Evolutionary conservation across 257 asterid species (phyloP).

Genomic region (Przewalskia tangutica): DNA sequence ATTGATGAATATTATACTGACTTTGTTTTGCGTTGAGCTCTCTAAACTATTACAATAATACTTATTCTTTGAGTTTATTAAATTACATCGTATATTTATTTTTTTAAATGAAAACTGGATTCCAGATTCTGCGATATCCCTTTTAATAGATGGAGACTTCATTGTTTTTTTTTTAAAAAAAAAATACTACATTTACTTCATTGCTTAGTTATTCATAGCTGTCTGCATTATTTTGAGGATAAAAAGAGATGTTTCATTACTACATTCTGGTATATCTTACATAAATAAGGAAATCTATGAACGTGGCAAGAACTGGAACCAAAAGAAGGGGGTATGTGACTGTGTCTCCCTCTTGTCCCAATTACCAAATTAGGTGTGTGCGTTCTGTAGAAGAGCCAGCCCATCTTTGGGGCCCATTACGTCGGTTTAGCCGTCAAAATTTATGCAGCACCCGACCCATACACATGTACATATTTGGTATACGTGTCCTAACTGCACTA

Average conservation of each 20-base stretch:
- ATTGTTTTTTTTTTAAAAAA: too few relatives aligned
- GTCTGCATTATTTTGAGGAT: neutral
- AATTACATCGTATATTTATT: too few relatives aligned
- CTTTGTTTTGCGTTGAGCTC: neutral
- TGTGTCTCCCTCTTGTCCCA: neutral
- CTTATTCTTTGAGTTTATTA: too few relatives aligned
- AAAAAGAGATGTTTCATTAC: neutral
- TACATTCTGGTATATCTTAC: neutral
- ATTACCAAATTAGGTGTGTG: neutral
- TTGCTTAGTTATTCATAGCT: neutral
- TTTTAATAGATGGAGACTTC: neutral
- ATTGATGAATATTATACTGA: neutral
- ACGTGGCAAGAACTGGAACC: neutral
- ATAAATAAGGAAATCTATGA: neutral
- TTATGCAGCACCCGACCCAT: neutral
- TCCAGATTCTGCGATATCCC: too few relatives aligned
- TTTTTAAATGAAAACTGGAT: too few relatives aligned
- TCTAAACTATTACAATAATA: too few relatives aligned
- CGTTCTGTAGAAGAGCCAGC: neutral
- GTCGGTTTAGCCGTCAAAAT: neutral
- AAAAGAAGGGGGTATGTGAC: neutral
- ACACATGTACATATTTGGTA: neutral
- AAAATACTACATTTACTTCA: too few relatives aligned
- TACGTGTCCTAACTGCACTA: conserved; percentile 4
- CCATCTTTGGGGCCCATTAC: neutral